A percentile compares a stretch with the other conserved stretches of the same genome.
These are phyloP conservation scores for Cornus suecica DNA, from an alignment of 148 eudicot species.

Conservation along the genomic window DNA sequence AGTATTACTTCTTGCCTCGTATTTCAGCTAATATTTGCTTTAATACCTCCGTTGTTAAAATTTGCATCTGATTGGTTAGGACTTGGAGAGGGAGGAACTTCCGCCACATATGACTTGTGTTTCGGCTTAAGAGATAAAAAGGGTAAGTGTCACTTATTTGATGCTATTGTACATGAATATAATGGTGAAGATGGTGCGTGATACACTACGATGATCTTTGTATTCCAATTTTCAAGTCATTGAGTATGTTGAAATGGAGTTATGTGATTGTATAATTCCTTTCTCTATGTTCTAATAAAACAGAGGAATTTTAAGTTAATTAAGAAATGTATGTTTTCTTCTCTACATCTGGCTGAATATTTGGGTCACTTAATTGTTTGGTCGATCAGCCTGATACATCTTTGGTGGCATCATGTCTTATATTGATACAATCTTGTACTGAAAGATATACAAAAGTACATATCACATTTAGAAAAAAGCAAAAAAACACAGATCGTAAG, in stretches of 20 bases:
- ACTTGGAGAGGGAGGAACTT: slow-evolving; percentile 77
- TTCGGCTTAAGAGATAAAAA: slow-evolving; percentile 67
- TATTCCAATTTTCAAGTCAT: too few relatives aligned
- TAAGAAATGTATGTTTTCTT: background rate
- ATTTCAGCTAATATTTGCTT: background rate
- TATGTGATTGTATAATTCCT: background rate
- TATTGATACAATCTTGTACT: too few relatives aligned
- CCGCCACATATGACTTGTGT: slow-evolving; percentile 98
- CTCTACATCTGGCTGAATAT: too few relatives aligned
- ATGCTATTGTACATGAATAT: background rate
- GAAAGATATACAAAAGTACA: too few relatives aligned
- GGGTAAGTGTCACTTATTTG: slow-evolving; percentile 36
- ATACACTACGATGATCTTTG: background rate
- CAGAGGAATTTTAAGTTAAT: background rate
- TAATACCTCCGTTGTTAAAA: background rate
- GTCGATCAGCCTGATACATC: too few relatives aligned
- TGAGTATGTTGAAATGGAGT: too few relatives aligned
- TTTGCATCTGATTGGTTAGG: slow-evolving; percentile 41
- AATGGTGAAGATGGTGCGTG: background rate
- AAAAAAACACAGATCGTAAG: too few relatives aligned
- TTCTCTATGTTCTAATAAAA: too few relatives aligned
- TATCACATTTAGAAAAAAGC: too few relatives aligned
- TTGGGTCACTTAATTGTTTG: too few relatives aligned
- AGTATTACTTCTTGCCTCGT: slow-evolving; percentile 7
- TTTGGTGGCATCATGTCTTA: too few relatives aligned